phyloP scores from a whole-genome alignment of 139 green algal genomes.

The Edaphochlamys debaryana region DNA sequence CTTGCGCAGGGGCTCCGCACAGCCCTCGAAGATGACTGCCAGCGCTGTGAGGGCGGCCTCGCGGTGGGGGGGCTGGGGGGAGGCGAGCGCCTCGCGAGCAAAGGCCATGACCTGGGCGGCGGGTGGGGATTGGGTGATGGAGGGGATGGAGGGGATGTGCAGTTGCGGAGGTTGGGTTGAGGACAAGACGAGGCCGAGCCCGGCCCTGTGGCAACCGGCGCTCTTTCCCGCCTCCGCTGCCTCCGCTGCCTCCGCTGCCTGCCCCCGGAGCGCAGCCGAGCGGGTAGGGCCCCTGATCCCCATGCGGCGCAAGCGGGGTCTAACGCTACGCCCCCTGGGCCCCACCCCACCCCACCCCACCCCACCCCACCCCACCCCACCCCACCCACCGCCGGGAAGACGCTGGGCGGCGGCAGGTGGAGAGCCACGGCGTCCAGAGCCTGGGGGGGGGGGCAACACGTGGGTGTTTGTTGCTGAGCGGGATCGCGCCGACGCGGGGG shows the following conservation, averaged over 20 bases:
- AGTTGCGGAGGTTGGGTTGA: no score
- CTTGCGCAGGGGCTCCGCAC: conserved; percentile 65
- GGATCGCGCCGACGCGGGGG: no score
- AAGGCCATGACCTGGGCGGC: conserved; percentile 48
- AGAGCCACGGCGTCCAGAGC: conserved; percentile 73
- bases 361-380: conserved; percentile 30
- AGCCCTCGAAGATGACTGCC: conserved; percentile 73
- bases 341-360: neutral
- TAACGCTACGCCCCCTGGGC: no score
- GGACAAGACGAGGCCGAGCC: no score
- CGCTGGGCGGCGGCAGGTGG: conserved; percentile 56
- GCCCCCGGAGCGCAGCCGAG: no score
- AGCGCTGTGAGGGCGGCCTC: conserved; percentile 58
- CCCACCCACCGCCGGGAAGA: no score
- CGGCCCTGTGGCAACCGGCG: no score
- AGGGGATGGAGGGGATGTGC: neutral
- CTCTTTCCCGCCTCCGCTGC: no score
- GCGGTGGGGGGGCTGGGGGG: conserved; percentile 13
- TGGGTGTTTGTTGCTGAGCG: no score
- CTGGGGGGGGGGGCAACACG: conserved; percentile 41
- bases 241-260: no score
- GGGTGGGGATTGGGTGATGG: neutral
- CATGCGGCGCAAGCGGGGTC: no score
- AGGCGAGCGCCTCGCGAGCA: conserved; percentile 28
- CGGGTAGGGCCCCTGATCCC: no score